Percentiles rank a stretch among this genome's conserved stretches.
Evolutionary conservation across 306 rosid species (phyloP).

Genomic region (Echinosophora koreensis): DNA sequence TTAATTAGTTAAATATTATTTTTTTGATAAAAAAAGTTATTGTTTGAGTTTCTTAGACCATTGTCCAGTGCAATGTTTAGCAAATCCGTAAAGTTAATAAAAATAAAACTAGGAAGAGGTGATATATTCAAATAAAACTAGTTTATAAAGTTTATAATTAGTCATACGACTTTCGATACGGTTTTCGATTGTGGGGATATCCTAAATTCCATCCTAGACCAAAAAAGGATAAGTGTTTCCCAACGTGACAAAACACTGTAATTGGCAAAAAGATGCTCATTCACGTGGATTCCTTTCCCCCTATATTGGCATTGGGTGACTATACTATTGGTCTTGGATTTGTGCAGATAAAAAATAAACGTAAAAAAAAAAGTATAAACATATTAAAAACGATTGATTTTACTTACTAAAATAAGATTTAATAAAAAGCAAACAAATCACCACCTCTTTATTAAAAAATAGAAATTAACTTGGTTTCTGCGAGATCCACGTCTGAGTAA

Average conservation of each 20-base stretch:
- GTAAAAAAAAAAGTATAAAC: neutral
- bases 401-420: neutral
- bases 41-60: too few species aligned
- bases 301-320: neutral
- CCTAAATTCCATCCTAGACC: too few species aligned
- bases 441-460: neutral
- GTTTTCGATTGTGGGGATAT: too few species aligned
- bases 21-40: too few species aligned
- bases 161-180: too few species aligned
- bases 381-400: neutral
- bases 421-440: neutral
- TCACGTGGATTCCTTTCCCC: constrained; percentile 39
- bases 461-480: neutral
- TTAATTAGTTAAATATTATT: too few species aligned
- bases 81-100: neutral
- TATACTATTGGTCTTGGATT: neutral
- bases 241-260: constrained; percentile 33
- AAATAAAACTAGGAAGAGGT: neutral
- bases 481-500: constrained; percentile 9
- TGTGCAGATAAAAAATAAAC: neutral
- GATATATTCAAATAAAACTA: neutral
- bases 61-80: too few species aligned
- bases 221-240: neutral
- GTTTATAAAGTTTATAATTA: too few species aligned
- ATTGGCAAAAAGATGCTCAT: constrained; percentile 37